These are phyloP conservation scores for Ophiocordyceps camponoti-saundersi DNA, from an alignment of 2,329 filamentous ascomycete genomes.

Conservation along the genomic window DNA sequence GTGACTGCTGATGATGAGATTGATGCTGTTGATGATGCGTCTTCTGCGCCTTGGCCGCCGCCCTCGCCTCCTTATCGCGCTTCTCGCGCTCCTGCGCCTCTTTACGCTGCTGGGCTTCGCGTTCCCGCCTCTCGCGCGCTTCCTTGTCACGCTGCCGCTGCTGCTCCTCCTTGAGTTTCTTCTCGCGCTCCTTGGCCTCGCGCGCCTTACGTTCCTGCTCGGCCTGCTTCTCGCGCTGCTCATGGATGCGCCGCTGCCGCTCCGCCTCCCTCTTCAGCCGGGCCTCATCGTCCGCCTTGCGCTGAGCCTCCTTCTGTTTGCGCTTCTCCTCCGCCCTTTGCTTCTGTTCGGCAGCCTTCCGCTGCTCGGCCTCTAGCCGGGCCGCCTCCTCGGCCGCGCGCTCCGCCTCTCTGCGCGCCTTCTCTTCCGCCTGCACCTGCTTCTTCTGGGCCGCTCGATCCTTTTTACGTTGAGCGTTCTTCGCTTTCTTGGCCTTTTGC, in stretches of 20 bases:
- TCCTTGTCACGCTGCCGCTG: slow-evolving; percentile 68
- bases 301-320: slow-evolving; percentile 79
- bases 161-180: slow-evolving; percentile 71
- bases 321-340: slow-evolving; percentile 77
- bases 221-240: slow-evolving; percentile 72
- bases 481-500: slow-evolving; percentile 81
- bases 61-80: slow-evolving; percentile 39
- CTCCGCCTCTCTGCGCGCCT: slow-evolving; percentile 72
- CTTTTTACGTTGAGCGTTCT: slow-evolving; percentile 88
- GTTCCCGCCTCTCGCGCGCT: slow-evolving; percentile 50
- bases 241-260: slow-evolving; percentile 58
- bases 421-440: slow-evolving; percentile 78
- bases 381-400: slow-evolving; percentile 76
- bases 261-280: slow-evolving; percentile 72
- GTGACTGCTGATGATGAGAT: background rate
- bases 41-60: slow-evolving; percentile 36
- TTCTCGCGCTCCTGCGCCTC: slow-evolving; percentile 43
- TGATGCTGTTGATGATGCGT: slow-evolving; percentile 16
- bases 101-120: slow-evolving; percentile 47
- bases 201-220: slow-evolving; percentile 70
- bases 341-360: slow-evolving; percentile 64
- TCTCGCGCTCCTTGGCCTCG: slow-evolving; percentile 50
- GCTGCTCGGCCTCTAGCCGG: slow-evolving; percentile 56
- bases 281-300: slow-evolving; percentile 81
- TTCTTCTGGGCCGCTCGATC: slow-evolving; percentile 85